phyloP scores from a whole-genome alignment of 1,139 yeast species.

The Magnusiomyces clavatus region DNA sequence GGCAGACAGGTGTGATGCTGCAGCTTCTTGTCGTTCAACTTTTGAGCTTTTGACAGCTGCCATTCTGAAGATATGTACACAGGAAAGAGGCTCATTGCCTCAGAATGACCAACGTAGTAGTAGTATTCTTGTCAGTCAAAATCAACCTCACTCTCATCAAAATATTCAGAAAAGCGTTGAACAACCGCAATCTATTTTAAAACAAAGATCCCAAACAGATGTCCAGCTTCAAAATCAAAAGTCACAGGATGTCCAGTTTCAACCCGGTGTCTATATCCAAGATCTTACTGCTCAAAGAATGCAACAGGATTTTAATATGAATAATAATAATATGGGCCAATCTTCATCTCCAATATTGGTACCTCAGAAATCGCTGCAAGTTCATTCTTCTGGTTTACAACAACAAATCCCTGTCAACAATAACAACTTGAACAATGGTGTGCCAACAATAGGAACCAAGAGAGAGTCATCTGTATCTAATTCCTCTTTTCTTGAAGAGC shows the following conservation, averaged over 20 bases:
- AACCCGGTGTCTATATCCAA: too few relatives aligned
- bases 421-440: too few relatives aligned
- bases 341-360: too few relatives aligned
- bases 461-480: too few relatives aligned
- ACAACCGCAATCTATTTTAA: slow-evolving; percentile 8
- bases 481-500: not conserved
- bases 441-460: too few relatives aligned
- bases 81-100: slow-evolving; percentile 16
- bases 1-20: slow-evolving; percentile 71
- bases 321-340: too few relatives aligned
- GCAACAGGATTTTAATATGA: too few relatives aligned
- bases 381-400: too few relatives aligned
- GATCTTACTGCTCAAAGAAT: too few relatives aligned
- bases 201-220: slow-evolving; percentile 6
- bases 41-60: slow-evolving; percentile 68
- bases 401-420: too few relatives aligned
- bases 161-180: slow-evolving; percentile 8
- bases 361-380: too few relatives aligned
- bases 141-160: not conserved
- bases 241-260: too few relatives aligned
- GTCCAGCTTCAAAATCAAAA: slow-evolving; percentile 9
- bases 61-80: slow-evolving; percentile 55
- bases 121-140: not conserved
- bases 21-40: slow-evolving; percentile 60
- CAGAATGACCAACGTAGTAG: not conserved